phyloP scores from a whole-genome alignment of 768 basidiomycete species.

The Lactarius hengduanensis region DNA sequence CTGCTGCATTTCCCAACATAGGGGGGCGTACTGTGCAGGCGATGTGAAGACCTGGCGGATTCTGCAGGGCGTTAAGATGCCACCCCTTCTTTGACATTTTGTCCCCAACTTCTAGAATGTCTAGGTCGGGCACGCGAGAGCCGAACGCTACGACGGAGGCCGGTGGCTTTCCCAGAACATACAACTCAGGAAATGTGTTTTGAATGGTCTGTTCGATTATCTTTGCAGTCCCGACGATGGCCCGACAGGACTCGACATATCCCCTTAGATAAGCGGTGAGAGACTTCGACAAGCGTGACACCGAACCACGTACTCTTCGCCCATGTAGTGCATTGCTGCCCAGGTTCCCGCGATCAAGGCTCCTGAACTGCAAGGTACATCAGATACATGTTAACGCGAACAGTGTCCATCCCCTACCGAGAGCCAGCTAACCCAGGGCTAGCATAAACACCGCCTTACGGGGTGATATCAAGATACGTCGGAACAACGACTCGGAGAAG shows the following conservation, averaged over 20 bases:
- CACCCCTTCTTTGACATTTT: slow-evolving; percentile 82
- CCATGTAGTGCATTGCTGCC: slow-evolving; percentile 96
- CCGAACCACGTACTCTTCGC: slow-evolving; percentile 60
- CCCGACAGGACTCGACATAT: slow-evolving; percentile 80
- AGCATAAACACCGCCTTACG: slow-evolving; percentile 79
- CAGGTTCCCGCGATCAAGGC: slow-evolving; percentile 92
- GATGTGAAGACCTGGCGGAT: slow-evolving; percentile 85
- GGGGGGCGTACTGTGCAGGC: slow-evolving; percentile 75
- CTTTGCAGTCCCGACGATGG: slow-evolving; percentile 75
- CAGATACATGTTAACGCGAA: neutral
- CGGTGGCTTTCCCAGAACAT: slow-evolving; percentile 85
- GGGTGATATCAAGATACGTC: slow-evolving; percentile 28
- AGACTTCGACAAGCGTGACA: neutral
- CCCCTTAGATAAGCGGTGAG: slow-evolving; percentile 49
- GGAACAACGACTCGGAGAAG: slow-evolving; percentile 8
- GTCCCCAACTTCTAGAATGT: slow-evolving; percentile 89
- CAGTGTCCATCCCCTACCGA: slow-evolving; percentile 49
- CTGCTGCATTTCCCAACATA: neutral
- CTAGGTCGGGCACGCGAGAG: slow-evolving; percentile 48
- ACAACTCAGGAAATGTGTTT: slow-evolving; percentile 74
- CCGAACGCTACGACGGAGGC: slow-evolving; percentile 91
- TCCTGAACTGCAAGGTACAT: slow-evolving; percentile 62
- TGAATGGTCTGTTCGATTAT: slow-evolving; percentile 66
- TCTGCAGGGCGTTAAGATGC: slow-evolving; percentile 83
- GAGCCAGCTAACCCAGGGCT: slow-evolving; percentile 90